Percentiles rank a stretch among this genome's conserved stretches.
These are phyloP conservation scores for Irpex rosettiformis DNA, from an alignment of 1,284 basidiomycete genomes.

Conservation along the genomic window DNA sequence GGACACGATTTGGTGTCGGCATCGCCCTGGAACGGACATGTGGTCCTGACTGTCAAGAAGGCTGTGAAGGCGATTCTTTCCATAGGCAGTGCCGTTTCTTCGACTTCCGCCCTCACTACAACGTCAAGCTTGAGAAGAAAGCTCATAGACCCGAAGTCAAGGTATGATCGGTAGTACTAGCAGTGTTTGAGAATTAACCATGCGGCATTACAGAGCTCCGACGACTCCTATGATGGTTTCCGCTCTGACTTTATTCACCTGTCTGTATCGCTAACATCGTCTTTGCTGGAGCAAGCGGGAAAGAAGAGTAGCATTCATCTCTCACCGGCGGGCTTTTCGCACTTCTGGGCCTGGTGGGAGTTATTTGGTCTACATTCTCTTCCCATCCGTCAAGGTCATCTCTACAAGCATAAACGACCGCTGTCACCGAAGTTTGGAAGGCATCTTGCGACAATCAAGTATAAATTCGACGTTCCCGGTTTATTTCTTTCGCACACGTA, in stretches of 20 bases:
- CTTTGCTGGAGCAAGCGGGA: constrained; percentile 23
- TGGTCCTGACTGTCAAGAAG: constrained; percentile 58
- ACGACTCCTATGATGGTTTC: constrained; percentile 88
- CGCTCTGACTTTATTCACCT: constrained; percentile 95
- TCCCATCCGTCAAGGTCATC: constrained; percentile 83
- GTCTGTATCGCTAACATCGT: constrained; percentile 81
- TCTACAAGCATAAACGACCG: constrained; percentile 70
- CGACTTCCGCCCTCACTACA: constrained; percentile 81
- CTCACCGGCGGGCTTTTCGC: constrained; percentile 82
- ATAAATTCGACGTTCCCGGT: constrained; percentile 76
- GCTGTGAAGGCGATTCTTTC: constrained; percentile 63
- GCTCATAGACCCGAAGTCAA: constrained; percentile 42
- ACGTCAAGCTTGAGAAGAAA: constrained; percentile 66
- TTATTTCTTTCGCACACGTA: constrained; percentile 90
- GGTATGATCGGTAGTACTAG: constrained; percentile 39
- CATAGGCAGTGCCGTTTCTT: constrained; percentile 82
- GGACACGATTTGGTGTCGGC: constrained; percentile 90
- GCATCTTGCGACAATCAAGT: constrained; percentile 91
- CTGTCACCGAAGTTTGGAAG: constrained; percentile 88
- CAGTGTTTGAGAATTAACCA: background rate
- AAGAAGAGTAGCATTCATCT: constrained; percentile 80
- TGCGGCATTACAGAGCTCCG: constrained; percentile 16
- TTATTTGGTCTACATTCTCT: constrained; percentile 85
- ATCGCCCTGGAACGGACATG: constrained; percentile 86
- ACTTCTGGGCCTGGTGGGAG: constrained; percentile 92